Evolutionary conservation across 2,329 filamentous ascomycete species (phyloP).

Genomic region (Ceratocystis ficicola): DNA sequence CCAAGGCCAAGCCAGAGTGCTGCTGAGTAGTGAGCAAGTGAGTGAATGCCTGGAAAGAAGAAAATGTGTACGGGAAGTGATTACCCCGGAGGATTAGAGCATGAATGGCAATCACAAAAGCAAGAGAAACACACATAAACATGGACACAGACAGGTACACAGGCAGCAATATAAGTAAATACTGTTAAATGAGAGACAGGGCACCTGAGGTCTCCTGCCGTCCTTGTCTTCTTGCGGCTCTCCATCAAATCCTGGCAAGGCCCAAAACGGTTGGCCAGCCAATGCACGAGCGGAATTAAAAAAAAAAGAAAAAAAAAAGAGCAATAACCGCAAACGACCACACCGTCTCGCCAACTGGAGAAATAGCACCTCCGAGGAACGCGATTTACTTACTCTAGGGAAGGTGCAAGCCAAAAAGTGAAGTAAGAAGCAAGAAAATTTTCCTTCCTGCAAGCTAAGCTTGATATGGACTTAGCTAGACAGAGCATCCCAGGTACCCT

Average conservation of each 20-base stretch:
- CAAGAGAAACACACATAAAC: not conserved
- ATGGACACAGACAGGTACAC: not conserved
- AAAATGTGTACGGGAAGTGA: not conserved
- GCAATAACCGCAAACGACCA: not conserved
- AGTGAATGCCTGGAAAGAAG: not conserved
- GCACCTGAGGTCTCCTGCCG: not conserved
- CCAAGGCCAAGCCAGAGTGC: not conserved
- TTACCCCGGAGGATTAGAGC: not conserved
- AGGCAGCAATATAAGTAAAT: not conserved
- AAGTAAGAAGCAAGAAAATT: not conserved
- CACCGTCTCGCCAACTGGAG: not conserved
- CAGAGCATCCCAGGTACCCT: not conserved
- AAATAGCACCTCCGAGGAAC: not conserved
- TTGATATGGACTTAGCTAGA: not conserved
- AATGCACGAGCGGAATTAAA: not conserved
- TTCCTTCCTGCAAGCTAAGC: not conserved
- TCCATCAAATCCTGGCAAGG: not conserved
- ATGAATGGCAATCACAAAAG: not conserved
- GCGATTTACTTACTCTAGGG: not conserved
- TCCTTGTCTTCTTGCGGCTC: not conserved
- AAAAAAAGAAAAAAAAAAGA: not conserved
- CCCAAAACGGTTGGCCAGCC: not conserved
- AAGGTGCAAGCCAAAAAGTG: not conserved
- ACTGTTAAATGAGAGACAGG: not conserved
- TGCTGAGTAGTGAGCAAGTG: not conserved